These are phyloP conservation scores for Amaranthus palmeri DNA, from an alignment of 148 eudicot genomes.

Conservation along the genomic window DNA sequence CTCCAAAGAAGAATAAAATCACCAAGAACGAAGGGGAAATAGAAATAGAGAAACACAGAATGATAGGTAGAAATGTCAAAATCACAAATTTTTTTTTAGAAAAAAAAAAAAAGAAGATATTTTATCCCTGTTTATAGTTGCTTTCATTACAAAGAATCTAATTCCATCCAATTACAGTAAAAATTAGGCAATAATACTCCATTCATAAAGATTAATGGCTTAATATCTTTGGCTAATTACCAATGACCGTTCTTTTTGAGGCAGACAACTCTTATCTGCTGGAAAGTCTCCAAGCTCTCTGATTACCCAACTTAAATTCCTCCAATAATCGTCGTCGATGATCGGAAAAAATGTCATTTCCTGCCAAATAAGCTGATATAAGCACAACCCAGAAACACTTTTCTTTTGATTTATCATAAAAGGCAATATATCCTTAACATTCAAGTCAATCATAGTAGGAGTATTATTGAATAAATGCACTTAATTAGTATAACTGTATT, in stretches of 20 bases:
- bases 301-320: slow-evolving; percentile 9
- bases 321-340: neutral
- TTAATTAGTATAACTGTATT: neutral
- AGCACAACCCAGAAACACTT: slow-evolving; percentile 15
- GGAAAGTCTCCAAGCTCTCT: slow-evolving; percentile 11
- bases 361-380: slow-evolving; percentile 27
- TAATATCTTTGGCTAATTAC: neutral
- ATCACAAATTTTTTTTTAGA: too few relatives aligned
- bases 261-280: slow-evolving; percentile 8
- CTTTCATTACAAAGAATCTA: slow-evolving; percentile 9
- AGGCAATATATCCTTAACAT: neutral
- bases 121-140: neutral
- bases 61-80: neutral
- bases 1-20: too few relatives aligned
- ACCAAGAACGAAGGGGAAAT: too few relatives aligned
- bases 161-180: slow-evolving; percentile 13
- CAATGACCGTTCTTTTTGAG: slow-evolving; percentile 14
- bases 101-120: neutral
- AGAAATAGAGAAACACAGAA: too few relatives aligned
- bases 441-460: neutral
- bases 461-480: neutral
- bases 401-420: slow-evolving; percentile 2
- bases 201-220: slow-evolving; percentile 1
- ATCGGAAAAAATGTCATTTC: slow-evolving; percentile 5
- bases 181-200: slow-evolving; percentile 10